phyloP scores from a whole-genome alignment of 192 early-diverging fungal species.

The Gryganskiella cystojenkinii region DNA sequence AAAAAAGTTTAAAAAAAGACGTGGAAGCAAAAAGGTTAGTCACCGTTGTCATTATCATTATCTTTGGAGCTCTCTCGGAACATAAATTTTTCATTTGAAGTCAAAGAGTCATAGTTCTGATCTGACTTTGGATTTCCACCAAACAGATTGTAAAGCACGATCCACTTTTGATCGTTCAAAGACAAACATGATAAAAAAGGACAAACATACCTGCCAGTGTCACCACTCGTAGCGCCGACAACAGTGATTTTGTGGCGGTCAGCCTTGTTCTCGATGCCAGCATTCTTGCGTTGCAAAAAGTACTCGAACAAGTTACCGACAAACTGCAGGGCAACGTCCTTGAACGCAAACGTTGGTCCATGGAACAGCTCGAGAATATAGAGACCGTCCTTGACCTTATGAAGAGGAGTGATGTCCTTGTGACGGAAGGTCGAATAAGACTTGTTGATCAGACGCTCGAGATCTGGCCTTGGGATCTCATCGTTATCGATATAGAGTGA shows the following conservation, averaged over 20 bases:
- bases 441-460: conserved; percentile 71
- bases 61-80: too few relatives aligned
- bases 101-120: too few relatives aligned
- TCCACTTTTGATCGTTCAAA: too few relatives aligned
- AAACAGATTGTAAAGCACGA: too few relatives aligned
- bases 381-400: conserved; percentile 68
- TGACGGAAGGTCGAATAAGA: conserved; percentile 86
- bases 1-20: neutral
- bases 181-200: neutral
- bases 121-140: too few relatives aligned
- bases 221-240: conserved; percentile 95
- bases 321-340: conserved; percentile 97
- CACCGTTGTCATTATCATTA: neutral
- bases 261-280: conserved; percentile 55
- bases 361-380: conserved; percentile 95
- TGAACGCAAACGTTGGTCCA: conserved; percentile 98
- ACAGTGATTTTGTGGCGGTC: conserved; percentile 80
- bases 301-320: conserved; percentile 98
- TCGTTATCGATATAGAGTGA: conserved; percentile 81
- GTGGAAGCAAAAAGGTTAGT: neutral
- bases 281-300: conserved; percentile 86
- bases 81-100: too few relatives aligned
- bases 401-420: conserved; percentile 81
- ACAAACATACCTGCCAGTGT: conserved; percentile 82
- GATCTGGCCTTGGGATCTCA: conserved; percentile 82